phyloP scores from a whole-genome alignment of 495 filamentous ascomycete species.

The Viridothelium virens region DNA sequence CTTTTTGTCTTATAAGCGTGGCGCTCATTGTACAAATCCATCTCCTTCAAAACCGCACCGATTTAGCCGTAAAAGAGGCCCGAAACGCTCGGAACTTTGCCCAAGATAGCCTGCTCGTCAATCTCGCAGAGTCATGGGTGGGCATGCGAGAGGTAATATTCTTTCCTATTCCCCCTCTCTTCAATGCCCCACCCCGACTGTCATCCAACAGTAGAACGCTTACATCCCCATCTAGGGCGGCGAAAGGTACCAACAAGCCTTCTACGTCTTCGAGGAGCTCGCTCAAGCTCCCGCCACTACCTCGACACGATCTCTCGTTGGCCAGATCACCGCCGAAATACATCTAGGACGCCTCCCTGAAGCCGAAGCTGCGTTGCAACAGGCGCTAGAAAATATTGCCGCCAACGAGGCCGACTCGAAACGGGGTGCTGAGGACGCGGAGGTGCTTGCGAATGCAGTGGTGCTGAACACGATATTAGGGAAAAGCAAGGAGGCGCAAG shows the following conservation, averaged over 20 bases:
- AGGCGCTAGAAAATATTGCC: conserved; percentile 57
- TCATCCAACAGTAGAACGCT: neutral
- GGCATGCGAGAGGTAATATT: conserved; percentile 66
- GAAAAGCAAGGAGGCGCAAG: conserved; percentile 59
- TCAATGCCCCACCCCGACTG: conserved; percentile 2
- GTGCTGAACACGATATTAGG: conserved; percentile 71
- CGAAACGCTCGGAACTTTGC: conserved; percentile 87
- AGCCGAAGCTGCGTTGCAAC: conserved; percentile 74
- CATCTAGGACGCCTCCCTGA: conserved; percentile 85
- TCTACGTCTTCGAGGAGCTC: conserved; percentile 97
- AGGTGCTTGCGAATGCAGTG: conserved; percentile 70
- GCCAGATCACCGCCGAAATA: conserved; percentile 85
- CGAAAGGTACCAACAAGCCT: conserved; percentile 92
- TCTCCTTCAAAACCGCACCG: conserved; percentile 79
- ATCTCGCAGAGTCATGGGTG: conserved; percentile 92
- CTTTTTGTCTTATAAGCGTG: conserved; percentile 33
- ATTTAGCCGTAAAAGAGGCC: conserved; percentile 85
- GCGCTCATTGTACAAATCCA: conserved; percentile 66
- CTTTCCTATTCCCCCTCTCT: conserved; percentile 4
- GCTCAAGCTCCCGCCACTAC: conserved; percentile 72
- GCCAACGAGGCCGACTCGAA: neutral
- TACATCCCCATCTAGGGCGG: conserved; percentile 54
- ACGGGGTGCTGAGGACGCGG: conserved; percentile 54
- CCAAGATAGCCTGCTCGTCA: conserved; percentile 88
- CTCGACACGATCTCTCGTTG: conserved; percentile 57